Conservation (phyloP, 495 filamentous ascomycete genomes). For the Ascobolus immersus region DNA sequence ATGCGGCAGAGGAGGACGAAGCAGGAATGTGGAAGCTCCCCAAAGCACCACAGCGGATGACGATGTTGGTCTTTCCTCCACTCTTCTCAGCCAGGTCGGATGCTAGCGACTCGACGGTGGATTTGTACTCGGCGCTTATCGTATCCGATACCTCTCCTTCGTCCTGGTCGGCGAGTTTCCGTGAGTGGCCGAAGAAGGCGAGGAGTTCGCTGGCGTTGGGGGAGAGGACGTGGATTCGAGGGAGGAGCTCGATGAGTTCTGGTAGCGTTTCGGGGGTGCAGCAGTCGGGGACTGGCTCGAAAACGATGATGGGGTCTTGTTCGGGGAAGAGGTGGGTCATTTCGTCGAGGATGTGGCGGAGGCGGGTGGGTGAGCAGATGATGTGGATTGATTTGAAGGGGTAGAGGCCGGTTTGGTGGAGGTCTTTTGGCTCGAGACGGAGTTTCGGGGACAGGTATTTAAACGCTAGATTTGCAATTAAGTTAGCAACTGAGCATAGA, state of each 20-base stretch:
- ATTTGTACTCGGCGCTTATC: no score
- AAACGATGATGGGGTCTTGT: conserved; percentile 62
- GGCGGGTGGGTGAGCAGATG: conserved; percentile 55
- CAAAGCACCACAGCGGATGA: conserved; percentile 23
- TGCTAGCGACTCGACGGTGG: conserved; percentile 16
- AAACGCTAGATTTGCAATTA: conserved; percentile 53
- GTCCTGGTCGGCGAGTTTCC: conserved; percentile 20
- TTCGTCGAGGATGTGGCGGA: no score
- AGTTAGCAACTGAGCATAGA: no score
- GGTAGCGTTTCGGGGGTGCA: conserved; percentile 52
- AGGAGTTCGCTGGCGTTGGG: conserved; percentile 73
- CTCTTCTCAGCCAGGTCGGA: conserved; percentile 25
- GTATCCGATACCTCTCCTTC: conserved; percentile 19
- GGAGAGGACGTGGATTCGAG: conserved; percentile 58
- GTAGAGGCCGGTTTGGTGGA: conserved; percentile 33
- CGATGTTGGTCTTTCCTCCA: conserved; percentile 27
- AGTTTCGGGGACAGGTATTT: conserved; percentile 68
- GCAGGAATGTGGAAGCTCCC: conserved; percentile 30
- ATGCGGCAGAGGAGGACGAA: conserved; percentile 25
- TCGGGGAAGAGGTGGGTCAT: conserved; percentile 33
- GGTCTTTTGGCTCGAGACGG: conserved; percentile 36
- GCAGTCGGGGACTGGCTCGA: conserved; percentile 82
- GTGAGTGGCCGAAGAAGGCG: conserved; percentile 54
- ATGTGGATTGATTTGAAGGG: conserved; percentile 60
- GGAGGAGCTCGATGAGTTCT: conserved; percentile 46